Conservation (phyloP, 1,284 basidiomycete species). For the Inonotus hispidus region DNA sequence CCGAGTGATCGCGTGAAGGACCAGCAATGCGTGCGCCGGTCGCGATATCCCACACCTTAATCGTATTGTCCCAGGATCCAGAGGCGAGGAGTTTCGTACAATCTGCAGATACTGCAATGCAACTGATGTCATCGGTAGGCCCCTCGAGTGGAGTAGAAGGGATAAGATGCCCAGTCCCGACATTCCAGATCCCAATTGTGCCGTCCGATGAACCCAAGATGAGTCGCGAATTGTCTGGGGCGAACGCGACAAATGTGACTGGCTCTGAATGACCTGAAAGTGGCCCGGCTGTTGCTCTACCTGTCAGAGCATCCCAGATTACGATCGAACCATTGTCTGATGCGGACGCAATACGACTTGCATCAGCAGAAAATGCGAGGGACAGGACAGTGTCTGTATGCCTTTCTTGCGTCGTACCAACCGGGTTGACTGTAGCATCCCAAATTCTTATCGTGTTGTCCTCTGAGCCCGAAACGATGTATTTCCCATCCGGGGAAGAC, state of each 20-base stretch:
- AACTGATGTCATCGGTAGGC: background rate
- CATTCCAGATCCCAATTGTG: background rate
- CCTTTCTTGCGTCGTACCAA: background rate
- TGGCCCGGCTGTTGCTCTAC: background rate
- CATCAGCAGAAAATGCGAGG: constrained; percentile 6
- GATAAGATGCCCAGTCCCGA: background rate
- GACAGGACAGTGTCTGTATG: background rate
- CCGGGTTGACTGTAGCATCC: background rate
- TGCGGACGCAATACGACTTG: constrained; percentile 9
- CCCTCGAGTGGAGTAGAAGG: background rate
- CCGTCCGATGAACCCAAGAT: background rate
- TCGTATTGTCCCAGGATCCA: background rate
- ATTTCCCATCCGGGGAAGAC: constrained; percentile 14
- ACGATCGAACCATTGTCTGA: constrained; percentile 11
- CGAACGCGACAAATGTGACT: background rate
- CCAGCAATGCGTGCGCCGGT: background rate
- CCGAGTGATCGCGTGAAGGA: background rate
- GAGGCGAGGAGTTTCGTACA: background rate
- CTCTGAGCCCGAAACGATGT: constrained; percentile 12
- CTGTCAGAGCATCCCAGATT: constrained; percentile 10
- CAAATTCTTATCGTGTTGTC: constrained; percentile 11
- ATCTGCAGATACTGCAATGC: background rate
- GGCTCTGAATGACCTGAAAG: background rate
- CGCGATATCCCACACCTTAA: constrained; percentile 1
- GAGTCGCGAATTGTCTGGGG: background rate